Conservation (phyloP, 345 rosid genomes). For the Citrus medica region DNA sequence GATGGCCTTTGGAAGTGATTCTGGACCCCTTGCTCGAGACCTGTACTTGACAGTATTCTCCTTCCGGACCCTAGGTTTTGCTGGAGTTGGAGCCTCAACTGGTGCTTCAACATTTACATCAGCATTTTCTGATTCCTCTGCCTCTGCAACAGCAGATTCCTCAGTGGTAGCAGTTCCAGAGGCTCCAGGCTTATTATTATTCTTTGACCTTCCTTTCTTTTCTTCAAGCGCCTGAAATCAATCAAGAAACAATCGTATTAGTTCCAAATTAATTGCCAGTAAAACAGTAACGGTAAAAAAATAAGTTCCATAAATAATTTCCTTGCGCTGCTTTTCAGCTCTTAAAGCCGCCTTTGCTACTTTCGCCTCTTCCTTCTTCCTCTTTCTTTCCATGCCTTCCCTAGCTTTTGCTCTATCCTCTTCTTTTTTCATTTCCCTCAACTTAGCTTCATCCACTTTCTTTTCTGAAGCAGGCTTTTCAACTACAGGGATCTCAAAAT, state of each 20-base stretch:
- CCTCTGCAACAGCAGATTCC: slow-evolving; percentile 48
- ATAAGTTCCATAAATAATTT: slow-evolving; percentile 23
- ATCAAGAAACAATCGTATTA: slow-evolving; percentile 1
- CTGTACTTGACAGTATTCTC: slow-evolving; percentile 50
- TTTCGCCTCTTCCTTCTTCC: slow-evolving; percentile 82
- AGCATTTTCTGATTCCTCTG: slow-evolving; percentile 45
- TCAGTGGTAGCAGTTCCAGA: slow-evolving; percentile 37
- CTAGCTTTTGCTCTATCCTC: slow-evolving; percentile 87
- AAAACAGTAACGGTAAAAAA: neutral
- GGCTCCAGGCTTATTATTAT: slow-evolving; percentile 36
- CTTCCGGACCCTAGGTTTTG: slow-evolving; percentile 38
- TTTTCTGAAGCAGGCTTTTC: slow-evolving; percentile 33
- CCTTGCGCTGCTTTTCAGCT: slow-evolving; percentile 94
- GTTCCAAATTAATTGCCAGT: neutral
- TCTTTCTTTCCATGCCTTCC: slow-evolving; percentile 94
- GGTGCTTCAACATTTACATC: slow-evolving; percentile 35
- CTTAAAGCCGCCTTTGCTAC: slow-evolving; percentile 84
- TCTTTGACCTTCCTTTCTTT: slow-evolving; percentile 62
- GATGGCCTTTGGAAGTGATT: slow-evolving; percentile 64
- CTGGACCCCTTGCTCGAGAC: slow-evolving; percentile 49
- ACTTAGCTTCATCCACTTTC: slow-evolving; percentile 54
- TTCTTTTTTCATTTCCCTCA: slow-evolving; percentile 86
- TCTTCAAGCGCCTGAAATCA: slow-evolving; percentile 82
- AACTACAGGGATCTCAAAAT: slow-evolving; percentile 34
- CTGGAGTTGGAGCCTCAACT: slow-evolving; percentile 26